Conservation (phyloP, 441 rosid species). For the Pelargonium myrrhifolium region DNA sequence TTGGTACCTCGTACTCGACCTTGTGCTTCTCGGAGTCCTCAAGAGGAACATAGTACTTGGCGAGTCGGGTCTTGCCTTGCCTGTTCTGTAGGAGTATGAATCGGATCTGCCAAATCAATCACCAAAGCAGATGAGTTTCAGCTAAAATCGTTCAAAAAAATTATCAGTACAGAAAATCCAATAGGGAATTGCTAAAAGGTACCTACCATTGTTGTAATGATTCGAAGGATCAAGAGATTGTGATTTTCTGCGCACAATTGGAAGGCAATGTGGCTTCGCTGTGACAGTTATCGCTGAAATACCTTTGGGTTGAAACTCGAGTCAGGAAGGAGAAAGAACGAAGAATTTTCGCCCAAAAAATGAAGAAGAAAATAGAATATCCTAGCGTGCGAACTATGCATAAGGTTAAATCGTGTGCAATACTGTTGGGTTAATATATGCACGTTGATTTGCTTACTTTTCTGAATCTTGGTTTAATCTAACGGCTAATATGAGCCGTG, state of each 20-base stretch:
- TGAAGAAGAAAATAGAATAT: background rate
- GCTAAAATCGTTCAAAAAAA: background rate
- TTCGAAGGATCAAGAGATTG: background rate
- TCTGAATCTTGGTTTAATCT: background rate
- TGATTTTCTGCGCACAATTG: background rate
- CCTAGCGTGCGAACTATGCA: background rate
- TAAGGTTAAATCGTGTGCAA: background rate
- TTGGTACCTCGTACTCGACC: conserved; percentile 85
- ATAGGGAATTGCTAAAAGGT: background rate
- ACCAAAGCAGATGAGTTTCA: conserved; percentile 4
- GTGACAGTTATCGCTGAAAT: background rate
- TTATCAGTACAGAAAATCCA: background rate
- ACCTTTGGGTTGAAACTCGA: background rate
- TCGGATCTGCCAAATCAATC: conserved; percentile 61
- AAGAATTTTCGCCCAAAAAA: background rate
- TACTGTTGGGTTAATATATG: background rate
- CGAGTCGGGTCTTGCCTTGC: conserved; percentile 99
- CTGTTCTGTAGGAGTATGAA: conserved; percentile 94
- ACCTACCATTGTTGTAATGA: background rate
- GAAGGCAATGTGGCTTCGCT: background rate
- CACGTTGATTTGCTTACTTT: background rate
- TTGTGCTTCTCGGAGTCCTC: conserved; percentile 98
- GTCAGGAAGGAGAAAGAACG: background rate
- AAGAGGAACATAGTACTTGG: conserved; percentile 95
- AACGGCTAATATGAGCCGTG: background rate